phyloP scores from a whole-genome alignment of 2,329 filamentous ascomycete genomes.

The Aureobasidium pullulans region DNA sequence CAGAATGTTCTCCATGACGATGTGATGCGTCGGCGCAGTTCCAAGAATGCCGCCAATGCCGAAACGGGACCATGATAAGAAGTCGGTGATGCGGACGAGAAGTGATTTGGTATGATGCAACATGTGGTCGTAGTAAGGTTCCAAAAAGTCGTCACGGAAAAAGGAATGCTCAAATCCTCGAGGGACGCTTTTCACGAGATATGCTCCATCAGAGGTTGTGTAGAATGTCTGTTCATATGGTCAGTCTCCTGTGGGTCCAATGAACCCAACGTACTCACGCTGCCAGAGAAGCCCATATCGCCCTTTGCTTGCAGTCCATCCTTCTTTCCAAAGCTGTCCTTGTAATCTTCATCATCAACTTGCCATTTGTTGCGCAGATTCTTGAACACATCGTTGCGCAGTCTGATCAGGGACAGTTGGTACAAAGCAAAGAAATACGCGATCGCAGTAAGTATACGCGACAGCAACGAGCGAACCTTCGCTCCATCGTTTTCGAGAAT shows the following conservation, averaged over 20 bases:
- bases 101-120: slow-evolving; percentile 51
- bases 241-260: background rate
- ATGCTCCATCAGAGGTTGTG: slow-evolving; percentile 57
- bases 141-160: slow-evolving; percentile 59
- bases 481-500: slow-evolving; percentile 4
- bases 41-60: slow-evolving; percentile 56
- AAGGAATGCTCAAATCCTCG: slow-evolving; percentile 63
- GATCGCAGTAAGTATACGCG: slow-evolving; percentile 7
- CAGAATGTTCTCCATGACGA: slow-evolving; percentile 71
- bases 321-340: slow-evolving; percentile 42
- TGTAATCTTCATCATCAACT: slow-evolving; percentile 49
- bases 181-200: slow-evolving; percentile 64
- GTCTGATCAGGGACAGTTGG: slow-evolving; percentile 3
- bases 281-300: slow-evolving; percentile 67
- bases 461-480: slow-evolving; percentile 2
- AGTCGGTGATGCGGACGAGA: slow-evolving; percentile 64
- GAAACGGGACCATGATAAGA: slow-evolving; percentile 49
- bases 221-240: slow-evolving; percentile 55
- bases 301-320: slow-evolving; percentile 50
- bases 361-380: slow-evolving; percentile 48
- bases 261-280: slow-evolving; percentile 32
- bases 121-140: slow-evolving; percentile 60
- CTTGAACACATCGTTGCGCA: slow-evolving; percentile 40
- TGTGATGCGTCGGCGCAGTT: slow-evolving; percentile 60
- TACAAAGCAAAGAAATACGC: slow-evolving; percentile 15